These are phyloP conservation scores for Suillus discolor DNA, from an alignment of 768 basidiomycete genomes.

Conservation along the genomic window DNA sequence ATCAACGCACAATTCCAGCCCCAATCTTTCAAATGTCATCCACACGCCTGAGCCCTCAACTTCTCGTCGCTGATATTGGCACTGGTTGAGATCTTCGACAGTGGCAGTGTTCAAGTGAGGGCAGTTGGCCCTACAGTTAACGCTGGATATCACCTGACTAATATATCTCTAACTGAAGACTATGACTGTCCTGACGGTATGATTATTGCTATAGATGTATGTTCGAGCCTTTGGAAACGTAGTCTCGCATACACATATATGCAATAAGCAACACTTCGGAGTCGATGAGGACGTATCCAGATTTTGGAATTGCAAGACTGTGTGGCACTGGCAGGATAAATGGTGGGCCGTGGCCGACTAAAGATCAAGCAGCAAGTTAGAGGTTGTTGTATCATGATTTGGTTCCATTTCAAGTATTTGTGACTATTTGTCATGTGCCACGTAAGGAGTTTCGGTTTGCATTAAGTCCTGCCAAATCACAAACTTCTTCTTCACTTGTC, in stretches of 20 bases:
- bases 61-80: no score
- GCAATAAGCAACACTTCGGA: neutral
- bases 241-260: no score
- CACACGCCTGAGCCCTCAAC: no score
- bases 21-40: no score
- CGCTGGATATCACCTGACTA: neutral
- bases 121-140: neutral
- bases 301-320: neutral
- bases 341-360: no score
- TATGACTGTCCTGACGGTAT: neutral
- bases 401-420: neutral
- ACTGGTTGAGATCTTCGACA: neutral
- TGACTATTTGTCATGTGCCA: conserved; percentile 4
- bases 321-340: neutral
- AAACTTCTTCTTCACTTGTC: conserved; percentile 13
- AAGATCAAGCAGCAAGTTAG: no score
- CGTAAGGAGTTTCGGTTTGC: conserved; percentile 9
- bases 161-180: no score
- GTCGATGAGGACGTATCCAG: neutral
- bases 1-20: no score
- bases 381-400: neutral
- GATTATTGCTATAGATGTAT: neutral
- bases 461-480: conserved; percentile 8
- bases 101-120: neutral
- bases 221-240: no score